These are phyloP conservation scores for Kuraishia ogatae DNA, from an alignment of 805 yeast species.

Conservation along the genomic window DNA sequence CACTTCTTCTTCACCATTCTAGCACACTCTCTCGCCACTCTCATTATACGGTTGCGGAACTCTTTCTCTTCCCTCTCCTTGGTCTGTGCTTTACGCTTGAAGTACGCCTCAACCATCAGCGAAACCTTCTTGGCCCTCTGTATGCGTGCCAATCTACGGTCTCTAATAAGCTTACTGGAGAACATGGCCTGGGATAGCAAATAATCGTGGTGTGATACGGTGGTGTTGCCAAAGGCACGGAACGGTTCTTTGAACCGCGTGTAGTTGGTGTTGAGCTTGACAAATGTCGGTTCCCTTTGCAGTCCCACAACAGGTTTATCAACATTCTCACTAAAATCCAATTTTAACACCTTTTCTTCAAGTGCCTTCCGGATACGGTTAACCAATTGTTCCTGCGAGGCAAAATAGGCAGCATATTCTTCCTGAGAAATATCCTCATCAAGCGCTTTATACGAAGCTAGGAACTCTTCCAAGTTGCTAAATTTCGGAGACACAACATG, in stretches of 20 bases:
- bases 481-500: slow-evolving; percentile 41
- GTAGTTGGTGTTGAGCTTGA: slow-evolving; percentile 20
- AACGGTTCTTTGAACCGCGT: slow-evolving; percentile 31
- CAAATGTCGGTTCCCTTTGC: slow-evolving; percentile 26
- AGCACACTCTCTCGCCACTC: slow-evolving; percentile 72
- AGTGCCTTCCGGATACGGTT: slow-evolving; percentile 38
- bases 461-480: slow-evolving; percentile 29
- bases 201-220: slow-evolving; percentile 58
- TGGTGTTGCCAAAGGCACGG: slow-evolving; percentile 16
- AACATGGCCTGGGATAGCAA: slow-evolving; percentile 67
- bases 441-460: slow-evolving; percentile 48
- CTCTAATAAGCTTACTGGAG: slow-evolving; percentile 62
- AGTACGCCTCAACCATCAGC: slow-evolving; percentile 77
- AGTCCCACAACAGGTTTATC: slow-evolving; percentile 39
- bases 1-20: slow-evolving; percentile 85
- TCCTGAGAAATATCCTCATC: slow-evolving; percentile 53
- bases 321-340: slow-evolving; percentile 33
- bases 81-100: slow-evolving; percentile 79
- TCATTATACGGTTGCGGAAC: slow-evolving; percentile 58
- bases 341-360: slow-evolving; percentile 29
- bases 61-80: slow-evolving; percentile 75
- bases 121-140: slow-evolving; percentile 68
- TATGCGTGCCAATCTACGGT: slow-evolving; percentile 52
- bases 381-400: slow-evolving; percentile 39
- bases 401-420: slow-evolving; percentile 52